These are phyloP conservation scores for Salvia rosmarinus DNA, from an alignment of 257 asterid species.

Conservation along the genomic window DNA sequence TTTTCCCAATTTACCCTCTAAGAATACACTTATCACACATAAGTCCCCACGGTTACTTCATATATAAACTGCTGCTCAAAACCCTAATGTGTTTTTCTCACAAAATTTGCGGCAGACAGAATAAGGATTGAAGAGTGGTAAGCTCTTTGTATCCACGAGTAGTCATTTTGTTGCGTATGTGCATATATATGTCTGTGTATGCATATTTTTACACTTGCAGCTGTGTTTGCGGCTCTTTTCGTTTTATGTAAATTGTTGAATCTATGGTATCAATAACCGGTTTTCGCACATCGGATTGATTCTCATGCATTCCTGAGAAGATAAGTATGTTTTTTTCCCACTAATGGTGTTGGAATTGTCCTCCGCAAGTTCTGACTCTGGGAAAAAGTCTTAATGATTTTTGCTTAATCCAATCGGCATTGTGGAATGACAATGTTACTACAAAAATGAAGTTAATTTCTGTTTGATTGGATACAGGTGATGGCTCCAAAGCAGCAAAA, in stretches of 20 bases:
- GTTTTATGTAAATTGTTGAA: not conserved
- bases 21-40: not conserved
- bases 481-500: constrained; percentile 60
- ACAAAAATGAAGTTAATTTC: not conserved
- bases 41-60: constrained; percentile 1
- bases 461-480: constrained; percentile 30
- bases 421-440: not conserved
- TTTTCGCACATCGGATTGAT: not conserved
- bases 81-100: constrained; percentile 31
- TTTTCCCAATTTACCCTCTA: not conserved
- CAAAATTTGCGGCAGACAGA: constrained; percentile 11
- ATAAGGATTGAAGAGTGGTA: constrained; percentile 29
- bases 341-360: not conserved
- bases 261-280: not conserved
- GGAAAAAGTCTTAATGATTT: not conserved
- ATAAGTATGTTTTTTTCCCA: too few species aligned
- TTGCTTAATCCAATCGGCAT: not conserved
- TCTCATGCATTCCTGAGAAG: not conserved
- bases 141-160: not conserved
- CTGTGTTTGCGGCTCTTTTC: not conserved
- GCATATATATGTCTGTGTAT: too few species aligned
- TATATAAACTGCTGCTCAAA: constrained; percentile 18
- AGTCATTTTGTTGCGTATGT: not conserved
- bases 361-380: not conserved
- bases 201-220: not conserved